Conservation (phyloP, 2,329 filamentous ascomycete species). For the Teratosphaeria pseudoeucalypti region DNA sequence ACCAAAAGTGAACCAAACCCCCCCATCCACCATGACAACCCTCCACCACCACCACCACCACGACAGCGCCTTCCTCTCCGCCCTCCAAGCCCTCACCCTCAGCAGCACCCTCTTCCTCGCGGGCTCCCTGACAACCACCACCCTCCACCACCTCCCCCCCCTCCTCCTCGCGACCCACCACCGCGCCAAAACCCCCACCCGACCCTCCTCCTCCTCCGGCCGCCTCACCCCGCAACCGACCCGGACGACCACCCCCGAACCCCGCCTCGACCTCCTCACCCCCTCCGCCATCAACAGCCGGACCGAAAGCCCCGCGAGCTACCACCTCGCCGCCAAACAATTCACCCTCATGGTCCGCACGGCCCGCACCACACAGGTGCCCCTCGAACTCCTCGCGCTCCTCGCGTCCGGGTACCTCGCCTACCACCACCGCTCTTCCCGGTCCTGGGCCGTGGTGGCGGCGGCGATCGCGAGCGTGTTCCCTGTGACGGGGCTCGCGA, state of each 20-base stretch:
- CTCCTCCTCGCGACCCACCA: constrained; percentile 7
- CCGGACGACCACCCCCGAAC: neutral
- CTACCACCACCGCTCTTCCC: constrained; percentile 14
- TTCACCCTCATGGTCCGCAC: constrained; percentile 15
- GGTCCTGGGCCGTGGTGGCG: constrained; percentile 15
- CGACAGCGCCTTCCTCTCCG: constrained; percentile 2
- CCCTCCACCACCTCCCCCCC: constrained; percentile 13
- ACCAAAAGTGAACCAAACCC: neutral
- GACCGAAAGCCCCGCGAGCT: neutral
- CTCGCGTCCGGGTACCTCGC: constrained; percentile 13
- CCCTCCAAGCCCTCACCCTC: constrained; percentile 9
- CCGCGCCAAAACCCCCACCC: neutral
- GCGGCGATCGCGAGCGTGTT: constrained; percentile 13
- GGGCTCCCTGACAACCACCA: constrained; percentile 11
- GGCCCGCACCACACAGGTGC: constrained; percentile 13
- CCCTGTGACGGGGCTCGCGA: constrained; percentile 13
- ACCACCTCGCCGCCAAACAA: constrained; percentile 19
- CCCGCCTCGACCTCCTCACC: no score
- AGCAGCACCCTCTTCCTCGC: constrained; percentile 11
- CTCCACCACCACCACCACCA: neutral
- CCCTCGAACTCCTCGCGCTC: constrained; percentile 15
- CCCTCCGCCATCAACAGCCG: no score
- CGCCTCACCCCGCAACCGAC: constrained; percentile 2
- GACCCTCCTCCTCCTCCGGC: constrained; percentile 7
- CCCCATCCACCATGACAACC: constrained; percentile 1